Evolutionary conservation across 305 asterid genomes (phyloP), one percentile per base, ranked within the genome.

Genomic region (Petunia hybrid): DNA sequence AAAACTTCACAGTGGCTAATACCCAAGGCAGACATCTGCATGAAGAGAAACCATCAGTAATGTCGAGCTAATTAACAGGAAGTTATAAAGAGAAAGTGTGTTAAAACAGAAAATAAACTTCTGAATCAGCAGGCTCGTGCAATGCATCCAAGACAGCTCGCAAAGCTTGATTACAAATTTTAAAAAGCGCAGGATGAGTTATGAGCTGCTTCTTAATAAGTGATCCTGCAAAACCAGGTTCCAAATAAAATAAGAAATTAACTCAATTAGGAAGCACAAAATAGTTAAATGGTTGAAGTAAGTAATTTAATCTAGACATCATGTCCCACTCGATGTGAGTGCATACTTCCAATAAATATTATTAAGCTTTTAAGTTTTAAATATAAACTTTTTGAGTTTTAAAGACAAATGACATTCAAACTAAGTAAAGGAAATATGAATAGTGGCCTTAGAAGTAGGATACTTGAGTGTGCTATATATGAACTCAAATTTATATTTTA

Each of bases 21-120:
- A 84, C 99, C 99, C 87, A 95, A 95, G 80, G 90, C 85, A 85
- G 90, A 94, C 97, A 95, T 94, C 99, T 95, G 88, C 87, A 86
- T 68, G 61, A 60, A 83, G 46, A 82, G 31, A 81, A 75, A 76
- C 41, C 62, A 55, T 75, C 59, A 68, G 87, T 67, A 81, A 83
- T 10, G 10, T 78, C 56, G 55, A 84, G 66, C 61, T 53, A 48
- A 69, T 22, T 22, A 22, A 22, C 78, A 56, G 66, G 10, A 59
- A 86, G 42, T 36, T 43, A 40, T 4, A 42, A 68, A 16, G 48
- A 2, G 5, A 56, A 56, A 57, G 63, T 57, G 63, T 43, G 5
- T 14, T 16, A 70, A 7, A 3, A 14, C 8, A 45, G 74, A 63
- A 79, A 51, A 57, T 89, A 41, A 84, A 96, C 99, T 85, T 93